A percentile compares a stretch with the other conserved stretches of the same genome.
These are phyloP conservation scores for Akanthomyces lecanii DNA, from an alignment of 2,329 filamentous ascomycete species.

Conservation along the genomic window DNA sequence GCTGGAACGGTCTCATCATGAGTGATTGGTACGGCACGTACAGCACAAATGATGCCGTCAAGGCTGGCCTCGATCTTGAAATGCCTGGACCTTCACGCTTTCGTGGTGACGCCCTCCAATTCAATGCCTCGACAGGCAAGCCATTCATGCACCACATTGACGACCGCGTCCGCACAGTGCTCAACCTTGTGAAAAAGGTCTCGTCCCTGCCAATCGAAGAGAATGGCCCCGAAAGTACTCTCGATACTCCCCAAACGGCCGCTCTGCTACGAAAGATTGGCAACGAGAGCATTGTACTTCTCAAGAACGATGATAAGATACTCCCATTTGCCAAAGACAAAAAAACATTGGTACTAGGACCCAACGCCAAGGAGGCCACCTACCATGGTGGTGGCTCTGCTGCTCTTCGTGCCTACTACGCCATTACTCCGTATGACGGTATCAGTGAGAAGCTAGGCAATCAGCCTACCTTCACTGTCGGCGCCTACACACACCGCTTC, in stretches of 20 bases:
- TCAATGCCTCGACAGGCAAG: slow-evolving; percentile 53
- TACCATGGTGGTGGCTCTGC: slow-evolving; percentile 65
- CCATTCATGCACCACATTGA: slow-evolving; percentile 52
- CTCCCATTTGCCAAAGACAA: slow-evolving; percentile 62
- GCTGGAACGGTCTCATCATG: slow-evolving; percentile 54
- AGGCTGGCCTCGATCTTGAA: slow-evolving; percentile 54
- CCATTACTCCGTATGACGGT: slow-evolving; percentile 68
- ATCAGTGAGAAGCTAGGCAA: slow-evolving; percentile 52
- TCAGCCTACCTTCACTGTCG: slow-evolving; percentile 50
- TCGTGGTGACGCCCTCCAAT: slow-evolving; percentile 48
- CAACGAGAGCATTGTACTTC: slow-evolving; percentile 65
- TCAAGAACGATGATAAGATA: slow-evolving; percentile 65
- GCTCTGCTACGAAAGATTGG: slow-evolving; percentile 61
- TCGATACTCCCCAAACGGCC: slow-evolving; percentile 58
- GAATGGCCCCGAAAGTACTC: slow-evolving; percentile 47
- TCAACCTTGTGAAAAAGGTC: slow-evolving; percentile 57
- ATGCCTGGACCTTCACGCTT: slow-evolving; percentile 55
- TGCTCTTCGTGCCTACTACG: slow-evolving; percentile 57
- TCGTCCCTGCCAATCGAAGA: slow-evolving; percentile 51
- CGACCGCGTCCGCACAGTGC: slow-evolving; percentile 52
- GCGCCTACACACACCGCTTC: slow-evolving; percentile 61
- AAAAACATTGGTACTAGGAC: slow-evolving; percentile 54
- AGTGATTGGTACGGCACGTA: slow-evolving; percentile 59
- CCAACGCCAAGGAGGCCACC: slow-evolving; percentile 52
- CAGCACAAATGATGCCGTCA: slow-evolving; percentile 45